These are phyloP conservation scores for Citrus inodora DNA, from an alignment of 345 rosid genomes.

Conservation along the genomic window DNA sequence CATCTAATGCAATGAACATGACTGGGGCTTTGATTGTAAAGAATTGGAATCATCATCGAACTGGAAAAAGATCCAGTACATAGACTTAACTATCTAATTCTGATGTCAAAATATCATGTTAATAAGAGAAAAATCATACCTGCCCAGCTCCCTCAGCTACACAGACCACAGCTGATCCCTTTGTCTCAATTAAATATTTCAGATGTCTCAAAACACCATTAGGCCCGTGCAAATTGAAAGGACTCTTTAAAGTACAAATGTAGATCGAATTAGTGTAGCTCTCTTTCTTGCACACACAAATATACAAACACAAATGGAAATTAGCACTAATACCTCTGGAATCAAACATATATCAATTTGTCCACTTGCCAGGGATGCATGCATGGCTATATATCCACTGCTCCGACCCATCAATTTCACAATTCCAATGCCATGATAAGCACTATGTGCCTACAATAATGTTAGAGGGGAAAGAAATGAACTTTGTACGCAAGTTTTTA, in stretches of 20 bases:
- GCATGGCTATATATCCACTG: conserved; percentile 99
- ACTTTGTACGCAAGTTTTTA: neutral
- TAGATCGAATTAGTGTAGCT: conserved; percentile 10
- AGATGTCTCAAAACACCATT: conserved; percentile 87
- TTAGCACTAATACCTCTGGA: conserved; percentile 69
- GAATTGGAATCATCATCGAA: neutral
- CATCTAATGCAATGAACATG: neutral
- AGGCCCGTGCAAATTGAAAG: conserved; percentile 83
- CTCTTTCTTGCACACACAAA: neutral
- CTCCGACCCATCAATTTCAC: conserved; percentile 99
- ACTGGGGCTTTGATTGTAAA: neutral
- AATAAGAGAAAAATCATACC: conserved; percentile 34
- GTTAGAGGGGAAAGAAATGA: conserved; percentile 7
- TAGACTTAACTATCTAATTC: neutral
- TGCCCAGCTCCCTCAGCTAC: conserved; percentile 99
- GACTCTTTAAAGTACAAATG: conserved; percentile 47
- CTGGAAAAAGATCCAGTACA: neutral
- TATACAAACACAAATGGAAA: neutral
- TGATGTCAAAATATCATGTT: neutral
- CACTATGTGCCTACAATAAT: conserved; percentile 77
- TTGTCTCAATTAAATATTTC: conserved; percentile 83
- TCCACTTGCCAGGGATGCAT: conserved; percentile 94
- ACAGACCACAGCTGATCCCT: conserved; percentile 97
- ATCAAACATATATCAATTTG: conserved; percentile 96
- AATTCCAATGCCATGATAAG: conserved; percentile 90